Base-by-base conservation (phyloP, 2,329 filamentous ascomycete species). In the Sarocladiaceae sp. region DNA sequence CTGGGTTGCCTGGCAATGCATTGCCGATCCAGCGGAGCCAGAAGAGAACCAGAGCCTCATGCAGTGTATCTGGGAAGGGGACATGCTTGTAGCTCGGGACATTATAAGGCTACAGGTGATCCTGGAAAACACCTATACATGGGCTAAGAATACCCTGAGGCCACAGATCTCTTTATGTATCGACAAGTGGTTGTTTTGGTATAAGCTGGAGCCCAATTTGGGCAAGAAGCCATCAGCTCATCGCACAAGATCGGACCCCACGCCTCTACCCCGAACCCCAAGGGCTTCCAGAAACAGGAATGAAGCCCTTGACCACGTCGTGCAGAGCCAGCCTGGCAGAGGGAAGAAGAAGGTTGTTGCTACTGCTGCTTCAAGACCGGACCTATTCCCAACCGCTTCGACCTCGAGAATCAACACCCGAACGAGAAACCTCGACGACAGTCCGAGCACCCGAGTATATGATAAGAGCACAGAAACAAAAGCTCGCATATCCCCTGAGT, bases 11-110 rank as follows among this genome's bases (percentile, higher is more conserved):
- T 42, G 39, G 39, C 11, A 36, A 36, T 23, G 18, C 10, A 20
- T n/a, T 42, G 10, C 7, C 39, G 39, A 42, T 20, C 11, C 10
- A 42, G 23, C 11, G 5, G n/a, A 42, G 20, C 5, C 10, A 7
- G 39, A 42, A 42, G 18, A 42, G 10, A 5, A 36, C 33, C 39
- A 42, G 10, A 22, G 39, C n/a, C 39, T 20, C 39, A 42, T 42
- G 39, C 39, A 42, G 39, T 22, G 39, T 23, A 42, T 42, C 11
- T 42, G 39, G 39, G 39, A 42, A 42, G 39, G 39, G 39, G 39
- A 42, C n/a, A 42, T 42, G 39, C 39, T 42, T 20, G 5, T 20
- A 8, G 10, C 39, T 23, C 10, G 23, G 18, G 39, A 42, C 18
- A 42, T 42, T 18, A 26, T 42, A n/a, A 20, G 13, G 39, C 39